These are phyloP conservation scores for Anthostomella pinea DNA, from an alignment of 2,329 filamentous ascomycete genomes.

Conservation along the genomic window DNA sequence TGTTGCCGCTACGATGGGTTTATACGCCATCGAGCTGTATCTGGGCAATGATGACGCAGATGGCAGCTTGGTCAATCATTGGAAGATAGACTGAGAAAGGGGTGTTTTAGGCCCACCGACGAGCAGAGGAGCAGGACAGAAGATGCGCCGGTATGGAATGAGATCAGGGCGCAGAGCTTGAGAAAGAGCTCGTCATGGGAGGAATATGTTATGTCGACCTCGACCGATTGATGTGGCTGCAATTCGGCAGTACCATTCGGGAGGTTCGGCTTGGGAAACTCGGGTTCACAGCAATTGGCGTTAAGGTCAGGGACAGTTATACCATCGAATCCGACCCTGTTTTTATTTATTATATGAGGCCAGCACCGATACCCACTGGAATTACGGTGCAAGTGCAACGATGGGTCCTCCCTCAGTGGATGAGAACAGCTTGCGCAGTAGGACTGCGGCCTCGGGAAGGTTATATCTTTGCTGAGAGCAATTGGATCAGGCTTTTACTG, in stretches of 20 bases:
- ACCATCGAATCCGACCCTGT: conserved; percentile 29
- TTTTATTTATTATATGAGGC: conserved; percentile 27
- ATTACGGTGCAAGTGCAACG: no score
- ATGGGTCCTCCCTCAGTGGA: no score
- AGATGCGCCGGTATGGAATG: neutral
- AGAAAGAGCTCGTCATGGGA: conserved; percentile 8
- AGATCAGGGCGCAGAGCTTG: neutral
- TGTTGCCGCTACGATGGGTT: conserved; percentile 78
- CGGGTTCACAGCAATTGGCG: conserved; percentile 32
- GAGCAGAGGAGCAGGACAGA: neutral
- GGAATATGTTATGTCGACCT: conserved; percentile 7
- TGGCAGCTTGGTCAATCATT: conserved; percentile 70
- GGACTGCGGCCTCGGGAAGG: neutral
- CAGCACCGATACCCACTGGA: no score
- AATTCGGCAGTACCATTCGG: conserved; percentile 19
- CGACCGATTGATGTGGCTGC: no score
- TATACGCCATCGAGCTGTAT: conserved; percentile 89
- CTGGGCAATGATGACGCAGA: conserved; percentile 81
- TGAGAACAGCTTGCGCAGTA: no score
- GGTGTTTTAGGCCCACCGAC: neutral
- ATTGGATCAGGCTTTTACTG: neutral
- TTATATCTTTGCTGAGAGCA: neutral
- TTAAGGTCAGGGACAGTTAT: conserved; percentile 32
- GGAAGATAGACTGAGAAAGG: conserved; percentile 74
- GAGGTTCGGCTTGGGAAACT: conserved; percentile 23